These are phyloP conservation scores for Magnolia kwangsiensis DNA, from an alignment of 164 flowering plant species.

Conservation along the genomic window DNA sequence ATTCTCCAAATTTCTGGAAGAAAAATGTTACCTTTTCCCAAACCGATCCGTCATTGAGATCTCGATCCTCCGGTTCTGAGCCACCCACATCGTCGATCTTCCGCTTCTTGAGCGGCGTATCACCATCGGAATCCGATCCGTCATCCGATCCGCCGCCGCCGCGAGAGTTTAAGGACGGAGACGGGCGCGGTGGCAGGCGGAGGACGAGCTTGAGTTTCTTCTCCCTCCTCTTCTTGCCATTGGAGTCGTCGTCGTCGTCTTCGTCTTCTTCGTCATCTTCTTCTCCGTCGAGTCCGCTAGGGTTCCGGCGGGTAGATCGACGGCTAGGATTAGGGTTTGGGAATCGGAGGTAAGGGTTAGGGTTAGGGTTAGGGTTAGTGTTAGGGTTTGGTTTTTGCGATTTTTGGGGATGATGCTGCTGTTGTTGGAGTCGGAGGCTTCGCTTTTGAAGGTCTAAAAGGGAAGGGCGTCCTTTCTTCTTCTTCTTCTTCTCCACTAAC, in stretches of 20 bases:
- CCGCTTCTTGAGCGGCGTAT: conserved; percentile 33
- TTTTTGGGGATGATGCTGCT: conserved; percentile 14
- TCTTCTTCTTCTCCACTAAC: conserved; percentile 40
- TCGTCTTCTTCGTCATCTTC: conserved; percentile 25
- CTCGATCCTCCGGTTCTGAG: conserved; percentile 23
- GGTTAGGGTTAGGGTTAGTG: conserved; percentile 28
- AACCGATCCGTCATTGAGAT: not conserved
- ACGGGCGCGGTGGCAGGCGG: conserved; percentile 21
- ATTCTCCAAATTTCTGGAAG: not conserved
- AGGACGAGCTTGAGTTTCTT: conserved; percentile 56
- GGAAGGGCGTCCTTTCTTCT: conserved; percentile 88
- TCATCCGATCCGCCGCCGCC: conserved; percentile 14
- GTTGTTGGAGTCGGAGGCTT: conserved; percentile 30
- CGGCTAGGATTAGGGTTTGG: conserved; percentile 34
- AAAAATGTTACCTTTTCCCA: conserved; percentile 27
- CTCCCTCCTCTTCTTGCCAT: conserved; percentile 35
- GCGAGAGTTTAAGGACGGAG: not conserved
- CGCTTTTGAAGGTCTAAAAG: conserved; percentile 67
- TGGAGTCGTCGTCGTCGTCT: conserved; percentile 14
- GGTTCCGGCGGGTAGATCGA: conserved; percentile 26
- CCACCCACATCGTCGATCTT: conserved; percentile 51
- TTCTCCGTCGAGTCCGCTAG: conserved; percentile 24
- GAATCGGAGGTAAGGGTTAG: conserved; percentile 17
- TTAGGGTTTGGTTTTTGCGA: conserved; percentile 17
- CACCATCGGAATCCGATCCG: conserved; percentile 33